phyloP scores from a whole-genome alignment of 305 asterid genomes.

The Fraxinus paxiana region DNA sequence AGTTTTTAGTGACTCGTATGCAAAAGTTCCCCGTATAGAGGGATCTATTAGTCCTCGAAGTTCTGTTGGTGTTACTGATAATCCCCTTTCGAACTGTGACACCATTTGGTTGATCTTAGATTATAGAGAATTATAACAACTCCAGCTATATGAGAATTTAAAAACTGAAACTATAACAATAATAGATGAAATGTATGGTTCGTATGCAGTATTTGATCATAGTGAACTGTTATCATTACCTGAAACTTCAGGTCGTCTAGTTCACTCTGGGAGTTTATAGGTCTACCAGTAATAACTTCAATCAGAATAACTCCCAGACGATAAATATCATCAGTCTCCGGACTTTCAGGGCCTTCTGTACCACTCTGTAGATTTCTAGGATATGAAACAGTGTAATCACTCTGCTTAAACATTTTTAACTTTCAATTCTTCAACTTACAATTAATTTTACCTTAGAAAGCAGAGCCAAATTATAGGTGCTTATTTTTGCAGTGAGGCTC shows the following conservation, averaged over 20 bases:
- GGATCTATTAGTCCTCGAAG: conserved; percentile 73
- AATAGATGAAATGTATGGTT: neutral
- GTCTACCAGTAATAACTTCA: conserved; percentile 65
- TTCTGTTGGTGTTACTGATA: conserved; percentile 57
- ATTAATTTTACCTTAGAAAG: conserved; percentile 56
- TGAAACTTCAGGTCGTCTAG: conserved; percentile 60
- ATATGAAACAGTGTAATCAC: neutral
- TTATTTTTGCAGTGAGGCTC: conserved; percentile 61
- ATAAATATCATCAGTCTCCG: conserved; percentile 71
- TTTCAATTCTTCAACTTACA: neutral
- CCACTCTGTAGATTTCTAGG: conserved; percentile 44
- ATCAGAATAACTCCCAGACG: conserved; percentile 68
- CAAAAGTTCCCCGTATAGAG: conserved; percentile 76
- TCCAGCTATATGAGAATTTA: neutral
- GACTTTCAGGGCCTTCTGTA: conserved; percentile 57
- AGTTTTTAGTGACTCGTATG: conserved; percentile 81
- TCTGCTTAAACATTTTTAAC: neutral
- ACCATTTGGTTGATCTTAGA: neutral
- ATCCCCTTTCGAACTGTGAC: conserved; percentile 66
- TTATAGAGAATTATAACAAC: neutral
- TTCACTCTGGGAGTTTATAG: conserved; percentile 54
- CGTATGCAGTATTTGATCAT: neutral
- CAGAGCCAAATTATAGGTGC: conserved; percentile 67
- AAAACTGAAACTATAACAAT: neutral
- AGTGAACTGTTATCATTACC: conserved; percentile 34